A percentile compares a stretch with the other conserved stretches of the same genome.
Conservation (phyloP, 2,329 filamentous ascomycete species). For the Fusarium sp. region DNA sequence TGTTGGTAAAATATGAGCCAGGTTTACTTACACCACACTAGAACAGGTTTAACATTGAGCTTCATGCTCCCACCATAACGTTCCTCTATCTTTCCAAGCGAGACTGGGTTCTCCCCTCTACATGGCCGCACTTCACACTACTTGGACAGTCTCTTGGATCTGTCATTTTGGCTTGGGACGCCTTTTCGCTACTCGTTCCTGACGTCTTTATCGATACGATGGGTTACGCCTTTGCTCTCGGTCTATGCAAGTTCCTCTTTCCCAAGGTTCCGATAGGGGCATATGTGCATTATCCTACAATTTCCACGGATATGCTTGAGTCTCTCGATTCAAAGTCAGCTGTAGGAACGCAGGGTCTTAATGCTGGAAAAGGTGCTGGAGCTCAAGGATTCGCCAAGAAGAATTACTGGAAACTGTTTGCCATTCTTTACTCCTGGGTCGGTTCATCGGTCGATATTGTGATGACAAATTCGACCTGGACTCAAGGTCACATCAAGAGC, state of each 20-base stretch:
- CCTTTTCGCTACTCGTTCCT: slow-evolving; percentile 90
- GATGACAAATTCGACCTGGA: slow-evolving; percentile 99
- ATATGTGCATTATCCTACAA: slow-evolving; percentile 98
- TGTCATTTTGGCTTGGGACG: slow-evolving; percentile 89
- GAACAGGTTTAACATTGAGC: slow-evolving; percentile 91
- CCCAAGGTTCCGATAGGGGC: slow-evolving; percentile 85
- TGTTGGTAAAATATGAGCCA: neutral
- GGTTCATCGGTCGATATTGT: slow-evolving; percentile 91
- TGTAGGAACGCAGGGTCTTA: slow-evolving; percentile 78
- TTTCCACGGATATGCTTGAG: slow-evolving; percentile 96
- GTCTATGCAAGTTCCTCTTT: slow-evolving; percentile 87
- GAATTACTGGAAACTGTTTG: slow-evolving; percentile 90
- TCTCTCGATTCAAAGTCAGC: slow-evolving; percentile 77
- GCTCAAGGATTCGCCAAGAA: slow-evolving; percentile 80
- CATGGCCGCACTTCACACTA: slow-evolving; percentile 93
- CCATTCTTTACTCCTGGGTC: slow-evolving; percentile 84
- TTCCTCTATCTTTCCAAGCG: slow-evolving; percentile 94
- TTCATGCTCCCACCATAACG: slow-evolving; percentile 85
- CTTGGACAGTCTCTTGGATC: slow-evolving; percentile 95
- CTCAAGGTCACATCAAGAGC: slow-evolving; percentile 83
- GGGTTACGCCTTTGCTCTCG: slow-evolving; percentile 94
- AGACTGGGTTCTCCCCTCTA: slow-evolving; percentile 86
- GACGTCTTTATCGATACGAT: slow-evolving; percentile 98
- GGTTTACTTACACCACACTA: slow-evolving; percentile 54
- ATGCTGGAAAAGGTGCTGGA: slow-evolving; percentile 86